Evolutionary conservation across 345 rosid species (phyloP), one percentile per base, ranked within the genome.

Genomic region (Eucalyptus rudis): DNA sequence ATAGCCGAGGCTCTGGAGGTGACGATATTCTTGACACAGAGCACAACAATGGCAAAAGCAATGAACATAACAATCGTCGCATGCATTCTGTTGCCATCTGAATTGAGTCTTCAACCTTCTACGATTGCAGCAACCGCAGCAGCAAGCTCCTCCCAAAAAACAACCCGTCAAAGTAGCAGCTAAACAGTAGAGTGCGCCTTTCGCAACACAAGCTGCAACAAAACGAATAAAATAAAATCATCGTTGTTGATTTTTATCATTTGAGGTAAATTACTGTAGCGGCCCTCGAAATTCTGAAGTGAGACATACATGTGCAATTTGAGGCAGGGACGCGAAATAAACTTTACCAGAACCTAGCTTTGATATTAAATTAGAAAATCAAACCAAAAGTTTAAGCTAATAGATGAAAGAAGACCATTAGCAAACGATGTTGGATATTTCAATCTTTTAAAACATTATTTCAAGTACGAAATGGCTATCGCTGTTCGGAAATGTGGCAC

Each of bases 371-470:
- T 64, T 64, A 64, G 3, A 64, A 64, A 1, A 1, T 64, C 36
- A 64, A 7, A n/a, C 0, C 17, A 64, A n/a, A n/a, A n/a, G 36
- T 64, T 64, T 64, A 64, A 64, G 1, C 5, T 2, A n/a, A 14
- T 13, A 31, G 2, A 12, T 29, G 12, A 6, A 59, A 33, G 36
- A 33, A 3, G 36, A 33, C 3, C 36, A 33, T 33, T 51, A 17
- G 8, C 10, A n/a, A 14, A 0, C 0, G 5, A 14, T 64, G 33
- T 14, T 7, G 76, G 16, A 64, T 64, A 5, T 4, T n/a, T n/a
- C 19, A 25, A 36, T 36, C 40, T 36, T 36, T 36, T 36, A 36
- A 36, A 36, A 36, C 40, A 36, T 36, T 36, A 36, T 36, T 36
- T 36, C 40, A 36, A 36, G 40, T 36, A 36, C 40, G 4, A 36